These are phyloP conservation scores for Tolypocladium tundrense DNA, from an alignment of 2,329 filamentous ascomycete species.

Conservation along the genomic window DNA sequence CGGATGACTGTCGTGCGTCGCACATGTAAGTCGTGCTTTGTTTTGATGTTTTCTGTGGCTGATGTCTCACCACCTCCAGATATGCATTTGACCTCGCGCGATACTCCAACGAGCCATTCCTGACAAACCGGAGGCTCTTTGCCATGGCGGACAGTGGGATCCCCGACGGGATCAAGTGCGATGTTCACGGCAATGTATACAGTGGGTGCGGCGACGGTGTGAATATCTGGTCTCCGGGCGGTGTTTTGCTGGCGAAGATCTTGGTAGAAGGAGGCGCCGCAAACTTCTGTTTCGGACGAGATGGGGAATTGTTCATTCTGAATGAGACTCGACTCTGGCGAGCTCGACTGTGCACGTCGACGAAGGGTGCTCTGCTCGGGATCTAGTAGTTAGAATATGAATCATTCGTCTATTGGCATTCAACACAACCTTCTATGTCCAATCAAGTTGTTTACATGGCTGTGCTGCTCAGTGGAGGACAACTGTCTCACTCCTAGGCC, in stretches of 20 bases:
- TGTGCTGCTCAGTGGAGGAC: background rate
- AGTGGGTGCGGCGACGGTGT: conserved; percentile 38
- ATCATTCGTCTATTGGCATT: too few relatives aligned
- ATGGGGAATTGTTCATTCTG: conserved; percentile 35
- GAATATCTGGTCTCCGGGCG: conserved; percentile 35
- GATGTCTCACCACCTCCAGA: conserved; percentile 6
- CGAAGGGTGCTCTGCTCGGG: conserved; percentile 11
- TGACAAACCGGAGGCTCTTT: conserved; percentile 39
- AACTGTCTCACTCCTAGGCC: background rate
- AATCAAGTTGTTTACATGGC: background rate
- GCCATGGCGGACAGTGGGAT: conserved; percentile 36
- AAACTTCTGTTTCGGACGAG: conserved; percentile 36
- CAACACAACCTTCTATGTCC: background rate
- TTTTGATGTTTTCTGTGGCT: background rate
- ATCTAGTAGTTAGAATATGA: background rate
- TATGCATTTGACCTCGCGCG: conserved; percentile 24
- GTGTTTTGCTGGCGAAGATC: conserved; percentile 34
- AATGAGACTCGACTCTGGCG: conserved; percentile 35
- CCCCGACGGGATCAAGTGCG: conserved; percentile 37
- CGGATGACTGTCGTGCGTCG: conserved; percentile 11
- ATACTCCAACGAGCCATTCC: conserved; percentile 21
- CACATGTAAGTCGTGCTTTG: conserved; percentile 15
- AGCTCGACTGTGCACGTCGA: conserved; percentile 10
- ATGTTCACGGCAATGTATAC: conserved; percentile 36
- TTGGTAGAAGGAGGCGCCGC: conserved; percentile 29